These are phyloP conservation scores for Phaeotremella fagi DNA, from an alignment of 768 basidiomycete species.

Conservation along the genomic window DNA sequence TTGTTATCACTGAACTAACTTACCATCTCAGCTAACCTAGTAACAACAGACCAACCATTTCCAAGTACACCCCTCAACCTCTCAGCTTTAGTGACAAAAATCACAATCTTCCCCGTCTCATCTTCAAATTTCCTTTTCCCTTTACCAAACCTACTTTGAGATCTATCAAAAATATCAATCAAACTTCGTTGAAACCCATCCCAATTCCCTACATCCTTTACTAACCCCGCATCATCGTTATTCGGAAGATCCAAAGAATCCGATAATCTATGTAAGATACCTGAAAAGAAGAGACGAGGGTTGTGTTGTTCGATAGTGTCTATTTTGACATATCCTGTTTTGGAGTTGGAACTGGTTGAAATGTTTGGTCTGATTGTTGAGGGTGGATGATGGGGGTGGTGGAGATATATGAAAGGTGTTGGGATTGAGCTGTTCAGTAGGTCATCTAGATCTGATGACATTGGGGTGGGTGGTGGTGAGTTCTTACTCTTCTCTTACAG, in stretches of 20 bases:
- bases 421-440: too few relatives aligned
- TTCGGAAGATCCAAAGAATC: not conserved
- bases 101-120: constrained; percentile 10
- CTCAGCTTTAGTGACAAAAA: constrained; percentile 33
- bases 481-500: too few relatives aligned
- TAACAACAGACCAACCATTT: constrained; percentile 32
- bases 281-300: constrained; percentile 26
- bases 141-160: constrained; percentile 11
- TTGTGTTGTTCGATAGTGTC: constrained; percentile 29
- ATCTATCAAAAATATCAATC: not conserved
- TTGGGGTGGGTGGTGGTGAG: too few relatives aligned
- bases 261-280: constrained; percentile 17
- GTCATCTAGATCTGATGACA: constrained; percentile 4
- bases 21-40: constrained; percentile 40
- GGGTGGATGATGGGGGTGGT: constrained; percentile 44
- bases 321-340: too few relatives aligned
- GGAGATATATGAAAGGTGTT: constrained; percentile 43
- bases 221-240: too few relatives aligned
- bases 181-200: constrained; percentile 27
- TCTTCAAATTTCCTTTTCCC: constrained; percentile 21
- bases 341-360: too few relatives aligned
- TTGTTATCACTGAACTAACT: constrained; percentile 1
- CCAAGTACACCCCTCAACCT: constrained; percentile 26
- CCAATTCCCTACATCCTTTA: constrained; percentile 21
- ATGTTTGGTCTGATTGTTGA: constrained; percentile 3